Evolutionary conservation across 768 basidiomycete species (phyloP).

Genomic region (Calvatia gigantea): DNA sequence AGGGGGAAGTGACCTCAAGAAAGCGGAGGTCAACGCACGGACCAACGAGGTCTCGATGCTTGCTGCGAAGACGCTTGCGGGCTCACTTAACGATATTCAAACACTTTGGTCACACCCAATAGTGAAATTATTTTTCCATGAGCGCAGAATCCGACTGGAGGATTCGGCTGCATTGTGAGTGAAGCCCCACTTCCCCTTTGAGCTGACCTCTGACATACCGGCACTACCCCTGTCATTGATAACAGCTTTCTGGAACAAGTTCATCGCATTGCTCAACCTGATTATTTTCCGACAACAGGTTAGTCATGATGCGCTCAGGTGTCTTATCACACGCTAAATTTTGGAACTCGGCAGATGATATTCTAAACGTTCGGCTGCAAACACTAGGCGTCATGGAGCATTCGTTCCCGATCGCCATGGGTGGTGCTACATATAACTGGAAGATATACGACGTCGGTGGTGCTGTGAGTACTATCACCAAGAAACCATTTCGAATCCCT

Average conservation of each 20-base stretch:
- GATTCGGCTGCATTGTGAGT: constrained; percentile 77
- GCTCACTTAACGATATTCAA: constrained; percentile 48
- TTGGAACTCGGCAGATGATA: constrained; percentile 48
- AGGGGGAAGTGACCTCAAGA: constrained; percentile 19
- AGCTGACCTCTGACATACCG: constrained; percentile 1
- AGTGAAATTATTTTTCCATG: constrained; percentile 52
- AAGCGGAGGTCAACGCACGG: constrained; percentile 23
- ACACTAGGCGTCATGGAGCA: constrained; percentile 80
- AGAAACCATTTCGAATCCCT: not conserved
- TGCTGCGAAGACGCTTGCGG: constrained; percentile 52
- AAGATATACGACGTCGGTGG: constrained; percentile 83
- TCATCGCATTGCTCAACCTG: constrained; percentile 59
- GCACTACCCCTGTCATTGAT: not conserved
- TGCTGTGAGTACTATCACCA: constrained; percentile 46
- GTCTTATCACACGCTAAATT: not conserved
- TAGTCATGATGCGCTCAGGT: constrained; percentile 6
- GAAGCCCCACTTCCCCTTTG: constrained; percentile 9
- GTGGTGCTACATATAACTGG: constrained; percentile 67
- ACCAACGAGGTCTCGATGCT: constrained; percentile 40
- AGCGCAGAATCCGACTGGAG: constrained; percentile 62
- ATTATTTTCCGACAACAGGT: constrained; percentile 74
- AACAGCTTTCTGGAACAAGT: constrained; percentile 67
- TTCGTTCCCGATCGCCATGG: constrained; percentile 62
- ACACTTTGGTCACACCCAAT: constrained; percentile 70
- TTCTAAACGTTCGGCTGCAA: constrained; percentile 76